A percentile compares a stretch with the other conserved stretches of the same genome.
Conservation (phyloP, 1,284 basidiomycete species). For the Cutaneotrichosporon sp. region DNA sequence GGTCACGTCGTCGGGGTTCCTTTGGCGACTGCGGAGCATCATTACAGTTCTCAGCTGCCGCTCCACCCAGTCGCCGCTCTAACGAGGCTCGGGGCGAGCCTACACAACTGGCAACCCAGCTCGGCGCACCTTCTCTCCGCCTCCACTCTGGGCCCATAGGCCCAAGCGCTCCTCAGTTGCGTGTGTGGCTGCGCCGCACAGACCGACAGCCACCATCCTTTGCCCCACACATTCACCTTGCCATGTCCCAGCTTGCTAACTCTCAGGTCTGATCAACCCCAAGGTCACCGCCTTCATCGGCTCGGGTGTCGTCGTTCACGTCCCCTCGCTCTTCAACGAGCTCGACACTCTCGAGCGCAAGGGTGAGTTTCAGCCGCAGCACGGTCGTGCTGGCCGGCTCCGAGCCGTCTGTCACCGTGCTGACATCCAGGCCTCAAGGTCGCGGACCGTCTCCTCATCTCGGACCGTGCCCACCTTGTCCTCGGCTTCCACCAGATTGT, state of each 20-base stretch:
- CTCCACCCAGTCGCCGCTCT: neutral
- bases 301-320: constrained; percentile 89
- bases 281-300: constrained; percentile 86
- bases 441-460: constrained; percentile 82
- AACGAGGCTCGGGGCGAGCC: neutral
- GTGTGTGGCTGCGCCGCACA: neutral
- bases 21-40: neutral
- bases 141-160: neutral
- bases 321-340: constrained; percentile 94
- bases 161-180: neutral
- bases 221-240: neutral
- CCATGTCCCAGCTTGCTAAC: constrained; percentile 8
- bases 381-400: neutral
- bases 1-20: neutral
- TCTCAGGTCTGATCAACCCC: constrained; percentile 84
- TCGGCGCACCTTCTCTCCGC: neutral
- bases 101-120: neutral
- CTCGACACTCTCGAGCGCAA: constrained; percentile 82
- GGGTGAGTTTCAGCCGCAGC: constrained; percentile 60
- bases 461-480: constrained; percentile 94
- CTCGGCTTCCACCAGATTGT: constrained; percentile 99
- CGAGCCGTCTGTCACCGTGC: neutral
- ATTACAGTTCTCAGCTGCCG: neutral
- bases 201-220: neutral
- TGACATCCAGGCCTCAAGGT: constrained; percentile 73